Conservation (phyloP, 164 flowering plant species). For the Buxus sempervirens region DNA sequence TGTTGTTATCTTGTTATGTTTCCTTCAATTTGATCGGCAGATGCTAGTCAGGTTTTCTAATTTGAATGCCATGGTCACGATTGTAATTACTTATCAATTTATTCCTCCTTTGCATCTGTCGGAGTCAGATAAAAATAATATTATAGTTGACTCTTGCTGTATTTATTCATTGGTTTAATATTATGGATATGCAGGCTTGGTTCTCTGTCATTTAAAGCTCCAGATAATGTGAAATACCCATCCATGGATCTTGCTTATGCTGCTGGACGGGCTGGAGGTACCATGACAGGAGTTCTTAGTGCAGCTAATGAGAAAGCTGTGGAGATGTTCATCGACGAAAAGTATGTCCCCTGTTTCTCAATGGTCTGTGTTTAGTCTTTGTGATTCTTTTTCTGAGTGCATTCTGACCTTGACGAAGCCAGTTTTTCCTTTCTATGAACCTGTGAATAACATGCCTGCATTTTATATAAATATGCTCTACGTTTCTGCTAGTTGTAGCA, state of each 20-base stretch:
- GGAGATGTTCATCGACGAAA: slow-evolving; percentile 88
- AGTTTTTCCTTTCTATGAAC: background rate
- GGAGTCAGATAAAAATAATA: background rate
- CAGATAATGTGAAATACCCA: slow-evolving; percentile 95
- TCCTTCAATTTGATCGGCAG: too few species aligned
- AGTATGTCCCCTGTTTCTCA: slow-evolving; percentile 39
- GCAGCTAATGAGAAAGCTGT: slow-evolving; percentile 99
- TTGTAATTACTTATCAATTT: too few species aligned
- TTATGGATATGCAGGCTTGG: slow-evolving; percentile 61
- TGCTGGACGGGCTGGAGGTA: slow-evolving; percentile 98
- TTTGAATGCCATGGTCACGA: too few species aligned
- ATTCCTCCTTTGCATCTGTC: too few species aligned
- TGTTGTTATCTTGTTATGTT: too few species aligned
- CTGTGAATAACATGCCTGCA: background rate
- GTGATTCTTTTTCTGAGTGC: background rate
- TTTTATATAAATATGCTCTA: background rate
- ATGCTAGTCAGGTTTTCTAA: too few species aligned
- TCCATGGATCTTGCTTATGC: slow-evolving; percentile 97
- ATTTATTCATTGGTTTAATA: background rate
- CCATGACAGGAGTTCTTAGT: slow-evolving; percentile 99
- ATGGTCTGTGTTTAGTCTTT: background rate
- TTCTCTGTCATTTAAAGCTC: slow-evolving; percentile 79
- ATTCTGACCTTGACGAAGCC: background rate
- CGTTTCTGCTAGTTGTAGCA: background rate
- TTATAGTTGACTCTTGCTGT: background rate